Conservation (phyloP, 768 basidiomycete genomes). For the Pseudohyphozyma bogoriensis region DNA sequence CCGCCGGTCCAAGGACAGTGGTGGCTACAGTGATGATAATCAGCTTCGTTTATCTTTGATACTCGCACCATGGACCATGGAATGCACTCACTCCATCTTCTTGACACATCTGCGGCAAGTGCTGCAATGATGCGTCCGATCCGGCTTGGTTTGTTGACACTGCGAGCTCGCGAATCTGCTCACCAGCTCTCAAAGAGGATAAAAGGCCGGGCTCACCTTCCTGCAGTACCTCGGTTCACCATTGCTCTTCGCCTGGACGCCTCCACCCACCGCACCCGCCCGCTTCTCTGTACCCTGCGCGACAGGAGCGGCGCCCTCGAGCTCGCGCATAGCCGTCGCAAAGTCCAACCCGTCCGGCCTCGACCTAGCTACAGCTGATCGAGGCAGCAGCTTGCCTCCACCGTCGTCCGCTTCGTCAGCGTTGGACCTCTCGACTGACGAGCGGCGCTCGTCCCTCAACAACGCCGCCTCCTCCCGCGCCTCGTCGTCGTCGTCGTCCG, state of each 20-base stretch:
- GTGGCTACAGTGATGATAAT: background rate
- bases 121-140: conserved; percentile 26
- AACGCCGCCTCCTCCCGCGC: background rate
- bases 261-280: background rate
- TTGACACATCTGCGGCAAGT: conserved; percentile 17
- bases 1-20: conserved; percentile 30
- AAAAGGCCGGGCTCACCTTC: background rate
- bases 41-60: background rate
- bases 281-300: background rate
- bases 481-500: background rate
- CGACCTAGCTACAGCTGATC: background rate
- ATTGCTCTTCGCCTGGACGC: background rate
- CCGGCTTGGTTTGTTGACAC: conserved; percentile 24
- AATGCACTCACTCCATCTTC: conserved; percentile 17
- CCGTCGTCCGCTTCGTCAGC: background rate
- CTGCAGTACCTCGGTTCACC: background rate
- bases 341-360: background rate
- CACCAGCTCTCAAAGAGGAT: background rate
- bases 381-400: background rate
- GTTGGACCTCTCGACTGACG: background rate
- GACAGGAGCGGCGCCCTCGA: background rate
- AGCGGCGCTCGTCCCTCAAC: background rate
- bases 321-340: background rate
- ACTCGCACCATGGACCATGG: fast-evolving
- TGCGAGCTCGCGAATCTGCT: background rate